phyloP scores from a whole-genome alignment of 208 protist genomes.

The Blastocrithidia nonstop region DNA sequence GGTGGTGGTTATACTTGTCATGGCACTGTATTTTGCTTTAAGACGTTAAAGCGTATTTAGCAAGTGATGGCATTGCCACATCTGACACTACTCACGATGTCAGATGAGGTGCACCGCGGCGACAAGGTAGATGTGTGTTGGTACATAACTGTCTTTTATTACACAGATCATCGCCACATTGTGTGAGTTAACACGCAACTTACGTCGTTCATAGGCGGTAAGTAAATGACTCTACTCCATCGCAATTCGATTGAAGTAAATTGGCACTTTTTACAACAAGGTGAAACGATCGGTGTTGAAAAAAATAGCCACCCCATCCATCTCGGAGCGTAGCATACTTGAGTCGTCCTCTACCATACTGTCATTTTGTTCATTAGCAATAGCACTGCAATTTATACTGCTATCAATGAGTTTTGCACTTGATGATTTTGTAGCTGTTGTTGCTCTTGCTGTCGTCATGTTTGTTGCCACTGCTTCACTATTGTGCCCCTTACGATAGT shows the following conservation, averaged over 20 bases:
- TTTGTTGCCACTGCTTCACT: neutral
- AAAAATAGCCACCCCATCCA: conserved; percentile 75
- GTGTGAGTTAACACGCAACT: conserved; percentile 53
- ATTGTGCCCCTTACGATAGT: neutral
- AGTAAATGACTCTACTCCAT: conserved; percentile 22
- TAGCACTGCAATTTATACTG: neutral
- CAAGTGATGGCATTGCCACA: conserved; percentile 68
- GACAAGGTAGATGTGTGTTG: conserved; percentile 36
- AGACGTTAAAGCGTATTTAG: conserved; percentile 31
- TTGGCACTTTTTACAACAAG: conserved; percentile 28
- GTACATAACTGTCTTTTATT: conserved; percentile 28
- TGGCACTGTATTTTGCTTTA: conserved; percentile 54
- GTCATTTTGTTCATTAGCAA: neutral
- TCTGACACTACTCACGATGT: conserved; percentile 62
- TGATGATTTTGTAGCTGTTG: conserved; percentile 1
- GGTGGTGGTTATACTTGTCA: no score
- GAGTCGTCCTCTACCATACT: conserved; percentile 4
- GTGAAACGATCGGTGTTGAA: conserved; percentile 48
- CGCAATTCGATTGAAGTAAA: conserved; percentile 66
- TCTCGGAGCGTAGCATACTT: conserved; percentile 46
- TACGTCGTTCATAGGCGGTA: conserved; percentile 36
- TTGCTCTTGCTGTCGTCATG: neutral
- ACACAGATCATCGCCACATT: conserved; percentile 72
- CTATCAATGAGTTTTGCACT: neutral
- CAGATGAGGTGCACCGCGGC: conserved; percentile 61